Evolutionary conservation across 73 alveolate genomes (phyloP).

Genomic region (Paramecium sonneborni): DNA sequence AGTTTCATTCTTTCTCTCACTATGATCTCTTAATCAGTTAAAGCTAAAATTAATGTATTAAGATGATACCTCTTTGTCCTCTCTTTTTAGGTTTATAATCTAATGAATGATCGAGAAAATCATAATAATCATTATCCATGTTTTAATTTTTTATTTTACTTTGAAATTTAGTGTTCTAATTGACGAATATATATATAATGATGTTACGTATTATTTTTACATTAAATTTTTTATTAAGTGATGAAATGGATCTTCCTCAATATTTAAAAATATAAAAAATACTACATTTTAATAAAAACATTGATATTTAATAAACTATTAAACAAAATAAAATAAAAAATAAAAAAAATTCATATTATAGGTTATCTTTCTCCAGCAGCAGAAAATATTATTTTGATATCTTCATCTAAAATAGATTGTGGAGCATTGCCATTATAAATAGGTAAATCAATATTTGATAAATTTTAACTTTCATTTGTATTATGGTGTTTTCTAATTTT

Average conservation of each 20-base stretch:
- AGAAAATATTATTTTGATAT: not conserved
- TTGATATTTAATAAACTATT: not conserved
- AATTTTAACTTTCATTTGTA: not conserved
- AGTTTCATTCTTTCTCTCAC: slow-evolving; percentile 59
- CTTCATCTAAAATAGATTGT: not conserved
- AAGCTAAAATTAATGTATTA: not conserved
- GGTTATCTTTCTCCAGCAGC: not conserved
- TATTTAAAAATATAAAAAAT: no score
- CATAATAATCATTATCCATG: slow-evolving; percentile 50
- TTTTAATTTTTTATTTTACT: not conserved
- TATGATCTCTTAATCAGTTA: slow-evolving; percentile 37
- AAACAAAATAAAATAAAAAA: not conserved
- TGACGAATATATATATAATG: slow-evolving; percentile 21
- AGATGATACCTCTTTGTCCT: slow-evolving; percentile 8
- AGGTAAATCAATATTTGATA: not conserved
- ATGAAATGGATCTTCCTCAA: no score
- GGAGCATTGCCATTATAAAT: not conserved
- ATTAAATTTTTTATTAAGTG: not conserved
- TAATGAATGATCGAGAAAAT: slow-evolving; percentile 38
- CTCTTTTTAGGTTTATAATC: slow-evolving; percentile 33
- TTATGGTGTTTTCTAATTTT: not conserved
- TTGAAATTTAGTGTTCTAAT: slow-evolving; percentile 19
- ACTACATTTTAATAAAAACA: no score
- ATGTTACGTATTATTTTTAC: slow-evolving; percentile 33
- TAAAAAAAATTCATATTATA: not conserved